Evolutionary conservation across 2,329 filamentous ascomycete species (phyloP), one percentile per base, ranked within the genome.

Genomic region (Epichloe uncinata): DNA sequence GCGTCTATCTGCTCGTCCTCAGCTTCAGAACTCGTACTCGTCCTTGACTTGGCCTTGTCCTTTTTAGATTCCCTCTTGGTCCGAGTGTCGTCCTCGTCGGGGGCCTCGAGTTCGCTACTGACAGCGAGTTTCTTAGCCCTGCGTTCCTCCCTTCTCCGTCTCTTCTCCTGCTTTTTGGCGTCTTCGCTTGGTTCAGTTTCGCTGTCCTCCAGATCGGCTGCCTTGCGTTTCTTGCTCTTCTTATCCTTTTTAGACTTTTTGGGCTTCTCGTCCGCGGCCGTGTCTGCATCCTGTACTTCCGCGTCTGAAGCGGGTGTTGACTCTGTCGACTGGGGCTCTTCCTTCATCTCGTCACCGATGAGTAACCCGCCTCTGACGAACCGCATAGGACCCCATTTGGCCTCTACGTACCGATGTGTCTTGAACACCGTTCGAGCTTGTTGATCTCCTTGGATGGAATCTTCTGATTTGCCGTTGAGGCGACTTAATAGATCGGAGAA

Each of bases 401-500:
- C 75, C 57, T 84, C 81, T 49, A 87, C 77, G 62, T 89, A 95
- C 43, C 82, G 71, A 54, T 80, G 81, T 60, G 87, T 76, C 70
- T 85, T 85, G 41, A 85, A 69, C 59, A 87, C 81, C 50, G 85
- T 77, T 56, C 82, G 74, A 44, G 76, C 75, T 59, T 79, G 75
- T 62, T 82, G 78, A 58, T 93, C 84, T 60, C 81, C 77, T 64
- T 84, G 77, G 36, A 93, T 70, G 45, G 81, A 77, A 16, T 72
- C 78, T 45, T 91, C 84, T 20, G 78, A 82, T 66, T 88, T 93
- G 47, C 91, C 93, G 66, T 98, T 98, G 51, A 98, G 69, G 49
- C 93, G 76, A 20, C 91, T 90, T 18, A 98, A 72, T 4, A 98
- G 71, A 55, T 87, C 87, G 61, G 90, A 87, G 58, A 97, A 88